Conservation (phyloP, 768 basidiomycete species). For the Mycena crocata region DNA sequence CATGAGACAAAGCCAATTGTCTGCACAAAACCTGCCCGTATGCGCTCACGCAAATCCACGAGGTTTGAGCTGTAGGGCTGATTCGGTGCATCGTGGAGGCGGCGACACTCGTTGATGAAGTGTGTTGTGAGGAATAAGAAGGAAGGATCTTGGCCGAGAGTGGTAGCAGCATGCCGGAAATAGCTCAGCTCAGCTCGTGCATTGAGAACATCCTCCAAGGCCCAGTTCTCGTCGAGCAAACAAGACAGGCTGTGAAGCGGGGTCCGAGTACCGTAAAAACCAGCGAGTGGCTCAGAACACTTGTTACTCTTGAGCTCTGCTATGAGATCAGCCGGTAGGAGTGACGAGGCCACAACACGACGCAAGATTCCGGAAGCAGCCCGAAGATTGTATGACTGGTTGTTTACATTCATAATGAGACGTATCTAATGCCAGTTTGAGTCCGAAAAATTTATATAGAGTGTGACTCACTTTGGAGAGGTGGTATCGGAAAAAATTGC, state of each 20-base stretch:
- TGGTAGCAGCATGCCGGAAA: neutral
- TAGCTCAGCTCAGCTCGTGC: conserved; percentile 8
- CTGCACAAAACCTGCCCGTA: neutral
- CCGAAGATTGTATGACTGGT: conserved; percentile 2
- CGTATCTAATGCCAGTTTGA: neutral
- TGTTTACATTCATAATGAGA: neutral
- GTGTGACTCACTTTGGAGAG: neutral
- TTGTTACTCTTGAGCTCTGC: neutral
- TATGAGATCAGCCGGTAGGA: neutral
- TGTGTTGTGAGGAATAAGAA: conserved; percentile 4
- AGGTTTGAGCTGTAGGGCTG: neutral
- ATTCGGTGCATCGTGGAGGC: neutral
- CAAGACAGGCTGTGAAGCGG: conserved; percentile 9
- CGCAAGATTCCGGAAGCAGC: neutral
- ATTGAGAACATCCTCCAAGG: conserved; percentile 8
- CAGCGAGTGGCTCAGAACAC: neutral
- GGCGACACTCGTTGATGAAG: conserved; percentile 9
- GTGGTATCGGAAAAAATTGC: neutral
- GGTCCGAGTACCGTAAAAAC: neutral
- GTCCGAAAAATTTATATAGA: neutral
- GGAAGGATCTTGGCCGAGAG: neutral
- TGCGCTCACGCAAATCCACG: neutral
- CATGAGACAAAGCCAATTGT: neutral
- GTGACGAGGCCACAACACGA: neutral
- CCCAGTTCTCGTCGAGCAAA: conserved; percentile 11